Evolutionary conservation across 2,329 filamentous ascomycete species (phyloP).

Genomic region (Beauveria caledonica): DNA sequence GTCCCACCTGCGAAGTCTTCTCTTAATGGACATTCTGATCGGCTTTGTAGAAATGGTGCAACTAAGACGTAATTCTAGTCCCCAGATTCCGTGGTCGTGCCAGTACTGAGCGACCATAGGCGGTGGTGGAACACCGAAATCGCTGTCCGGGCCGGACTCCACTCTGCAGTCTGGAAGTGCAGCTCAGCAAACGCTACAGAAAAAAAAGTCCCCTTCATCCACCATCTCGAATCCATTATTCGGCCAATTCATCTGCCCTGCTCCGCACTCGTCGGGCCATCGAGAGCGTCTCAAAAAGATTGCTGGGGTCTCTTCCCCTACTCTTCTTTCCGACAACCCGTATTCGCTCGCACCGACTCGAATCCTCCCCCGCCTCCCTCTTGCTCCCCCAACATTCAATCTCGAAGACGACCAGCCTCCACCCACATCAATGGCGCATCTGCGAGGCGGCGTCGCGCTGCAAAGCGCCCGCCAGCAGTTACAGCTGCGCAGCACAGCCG

Average conservation of each 20-base stretch:
- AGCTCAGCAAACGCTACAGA: not conserved
- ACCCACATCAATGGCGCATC: constrained; percentile 23
- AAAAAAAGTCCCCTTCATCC: constrained; percentile 9
- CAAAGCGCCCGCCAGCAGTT: constrained; percentile 17
- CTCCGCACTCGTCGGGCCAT: not conserved
- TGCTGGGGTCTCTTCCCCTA: not conserved
- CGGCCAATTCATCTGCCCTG: not conserved
- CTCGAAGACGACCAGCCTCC: not conserved
- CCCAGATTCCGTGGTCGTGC: not conserved
- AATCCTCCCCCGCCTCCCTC: too few relatives aligned
- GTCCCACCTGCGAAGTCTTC: too few relatives aligned
- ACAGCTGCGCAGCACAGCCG: constrained; percentile 7
- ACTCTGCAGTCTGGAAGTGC: not conserved
- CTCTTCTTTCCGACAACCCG: not conserved
- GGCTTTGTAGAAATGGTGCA: not conserved
- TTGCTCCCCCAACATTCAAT: not conserved
- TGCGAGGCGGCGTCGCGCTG: constrained; percentile 26
- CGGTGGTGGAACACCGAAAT: constrained; percentile 3
- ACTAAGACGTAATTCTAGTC: not conserved
- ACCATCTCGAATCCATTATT: not conserved
- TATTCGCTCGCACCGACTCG: not conserved
- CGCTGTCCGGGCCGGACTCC: not conserved
- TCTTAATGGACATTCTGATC: not conserved
- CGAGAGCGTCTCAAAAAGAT: not conserved
- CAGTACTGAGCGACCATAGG: not conserved